phyloP scores from a whole-genome alignment of 1,284 basidiomycete species.

The Ganoderma boninense region DNA sequence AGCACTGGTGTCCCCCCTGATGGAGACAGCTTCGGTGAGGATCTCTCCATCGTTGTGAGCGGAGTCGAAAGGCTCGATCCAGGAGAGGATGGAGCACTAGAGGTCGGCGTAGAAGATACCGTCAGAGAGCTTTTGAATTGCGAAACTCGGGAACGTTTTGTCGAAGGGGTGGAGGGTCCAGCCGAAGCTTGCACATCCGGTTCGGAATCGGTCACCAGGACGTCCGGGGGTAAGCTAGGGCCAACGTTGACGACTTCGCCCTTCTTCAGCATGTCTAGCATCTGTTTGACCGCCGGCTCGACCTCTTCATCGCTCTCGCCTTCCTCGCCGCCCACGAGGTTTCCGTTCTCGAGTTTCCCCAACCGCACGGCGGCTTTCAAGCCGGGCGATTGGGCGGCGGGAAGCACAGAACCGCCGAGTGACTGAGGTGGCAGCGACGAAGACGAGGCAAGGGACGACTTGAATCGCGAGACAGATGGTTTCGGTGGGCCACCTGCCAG shows the following conservation, averaged over 20 bases:
- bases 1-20: conserved; percentile 31
- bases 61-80: conserved; percentile 40
- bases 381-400: conserved; percentile 58
- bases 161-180: conserved; percentile 11
- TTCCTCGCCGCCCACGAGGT: conserved; percentile 61
- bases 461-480: conserved; percentile 68
- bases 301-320: conserved; percentile 66
- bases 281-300: conserved; percentile 53
- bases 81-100: conserved; percentile 15
- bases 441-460: conserved; percentile 54
- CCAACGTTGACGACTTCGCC: conserved; percentile 69
- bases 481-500: conserved; percentile 50
- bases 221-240: conserved; percentile 23
- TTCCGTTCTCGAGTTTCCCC: conserved; percentile 66
- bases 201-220: background rate
- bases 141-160: conserved; percentile 50
- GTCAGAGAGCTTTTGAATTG: conserved; percentile 48
- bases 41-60: conserved; percentile 36
- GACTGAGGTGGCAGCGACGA: conserved; percentile 44
- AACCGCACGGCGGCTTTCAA: conserved; percentile 65
- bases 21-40: conserved; percentile 43
- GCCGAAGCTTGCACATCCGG: background rate
- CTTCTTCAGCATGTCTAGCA: conserved; percentile 62
- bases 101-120: conserved; percentile 11
- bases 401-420: conserved; percentile 57